Base-by-base conservation (phyloP, 495 filamentous ascomycete species). In the Alectoria sarmentosa region DNA sequence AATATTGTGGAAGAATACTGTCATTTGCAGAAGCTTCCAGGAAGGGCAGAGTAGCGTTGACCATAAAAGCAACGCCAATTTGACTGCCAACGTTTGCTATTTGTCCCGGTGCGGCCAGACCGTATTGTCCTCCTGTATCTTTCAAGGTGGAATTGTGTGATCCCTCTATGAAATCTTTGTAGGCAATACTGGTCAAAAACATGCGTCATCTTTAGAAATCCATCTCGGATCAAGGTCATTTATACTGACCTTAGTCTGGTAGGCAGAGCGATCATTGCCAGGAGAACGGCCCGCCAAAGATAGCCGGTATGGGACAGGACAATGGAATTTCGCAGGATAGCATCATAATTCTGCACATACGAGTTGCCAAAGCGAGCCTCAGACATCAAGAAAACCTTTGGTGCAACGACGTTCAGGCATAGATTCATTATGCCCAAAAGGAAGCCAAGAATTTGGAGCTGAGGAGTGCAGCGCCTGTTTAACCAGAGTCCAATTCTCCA, bases 281-380 rank as follows among this genome's bases (percentile, higher is more conserved):
- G 21, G 21, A 62, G 23, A 5, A 54, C 19, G 34, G 19, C 23
- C 4, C 60, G 44, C 44, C 44, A 62, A 34, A 54, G 28, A 19
- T 3, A 19, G 32, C n/a, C 32, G 8, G 46, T 62, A 62, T 46
- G n/a, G 5, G 41, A 19, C 0, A 48, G 23, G 1, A 37, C 9
- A 14, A 62, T 23, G 10, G 41, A 49, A 13, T 37, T 49, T 4
- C 58, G 34, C 15, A 66, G 34, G 13, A 63, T 62, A 39, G 38
- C 41, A 38, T 66, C 60, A 36, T 60, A 55, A 28, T 66, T 66
- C 34, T 66, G 0, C 80, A 80, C 30, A 76, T 88, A 38, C 76
- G 83, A 1, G 68, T 87, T 8, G 86, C 82, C 0, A 79, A 80
- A 28, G 74, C 82, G n/a, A 88, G 85, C 72, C 88, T 78, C 68